These are phyloP conservation scores for Hypomyces perniciosus DNA, from an alignment of 2,329 filamentous ascomycete genomes.

Conservation along the genomic window DNA sequence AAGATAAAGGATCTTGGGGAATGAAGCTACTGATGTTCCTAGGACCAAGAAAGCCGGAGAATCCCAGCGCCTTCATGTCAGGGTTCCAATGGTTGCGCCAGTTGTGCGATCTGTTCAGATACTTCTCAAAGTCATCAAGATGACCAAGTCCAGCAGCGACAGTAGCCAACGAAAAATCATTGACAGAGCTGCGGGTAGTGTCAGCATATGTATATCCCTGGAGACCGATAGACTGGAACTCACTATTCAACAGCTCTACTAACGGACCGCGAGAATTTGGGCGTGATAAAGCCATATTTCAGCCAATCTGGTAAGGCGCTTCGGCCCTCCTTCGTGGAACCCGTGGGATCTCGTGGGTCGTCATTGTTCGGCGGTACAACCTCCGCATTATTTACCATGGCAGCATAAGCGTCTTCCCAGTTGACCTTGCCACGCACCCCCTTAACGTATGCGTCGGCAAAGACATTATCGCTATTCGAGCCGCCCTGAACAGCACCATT, in stretches of 20 bases:
- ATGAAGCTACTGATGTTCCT: constrained; percentile 44
- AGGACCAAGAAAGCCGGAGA: constrained; percentile 62
- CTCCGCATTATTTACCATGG: constrained; percentile 64
- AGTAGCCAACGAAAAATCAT: constrained; percentile 63
- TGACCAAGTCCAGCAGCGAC: constrained; percentile 55
- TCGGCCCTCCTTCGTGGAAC: constrained; percentile 61
- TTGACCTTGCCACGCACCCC: constrained; percentile 56
- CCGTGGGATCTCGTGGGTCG: constrained; percentile 50
- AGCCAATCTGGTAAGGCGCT: constrained; percentile 66
- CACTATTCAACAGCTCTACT: constrained; percentile 61
- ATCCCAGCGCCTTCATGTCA: constrained; percentile 49
- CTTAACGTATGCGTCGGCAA: constrained; percentile 68
- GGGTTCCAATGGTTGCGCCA: constrained; percentile 70
- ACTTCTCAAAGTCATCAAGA: constrained; percentile 46
- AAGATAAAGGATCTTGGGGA: constrained; percentile 50
- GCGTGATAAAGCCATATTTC: constrained; percentile 58
- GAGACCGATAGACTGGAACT: constrained; percentile 10
- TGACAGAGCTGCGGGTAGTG: constrained; percentile 38
- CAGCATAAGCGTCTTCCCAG: constrained; percentile 57
- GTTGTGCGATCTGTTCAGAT: constrained; percentile 57
- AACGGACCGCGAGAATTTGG: constrained; percentile 53
- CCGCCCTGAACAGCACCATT: constrained; percentile 66
- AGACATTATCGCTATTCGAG: constrained; percentile 64
- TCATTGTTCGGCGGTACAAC: constrained; percentile 53
- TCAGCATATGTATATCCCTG: not conserved